Base-by-base conservation (phyloP, 805 yeast species). In the Saccharomycopsis babjevae region DNA sequence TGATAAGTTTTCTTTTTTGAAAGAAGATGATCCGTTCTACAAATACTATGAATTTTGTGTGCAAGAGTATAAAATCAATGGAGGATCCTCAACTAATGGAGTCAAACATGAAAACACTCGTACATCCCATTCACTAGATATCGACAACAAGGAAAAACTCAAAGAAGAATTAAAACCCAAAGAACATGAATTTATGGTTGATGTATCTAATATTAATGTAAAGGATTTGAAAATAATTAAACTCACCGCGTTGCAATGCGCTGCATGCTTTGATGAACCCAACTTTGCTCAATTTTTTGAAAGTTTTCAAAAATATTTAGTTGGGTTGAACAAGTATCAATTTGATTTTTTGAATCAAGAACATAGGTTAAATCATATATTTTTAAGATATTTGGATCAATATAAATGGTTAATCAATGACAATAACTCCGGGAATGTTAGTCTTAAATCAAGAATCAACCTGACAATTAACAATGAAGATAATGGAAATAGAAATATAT, bases 191-290 rank as follows among this genome's bases (percentile, higher is more conserved):
- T 69, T 59, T 75, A 73, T 52, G 71, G 70, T 58, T 65, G 61
- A 66, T 42, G 20, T 64, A 11, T 62, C 61, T 64, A 38, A 75
- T 89, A 2, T 82, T 93, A 63, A 59, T 0, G 68, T 79, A 0
- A 73, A 78, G 36, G 97, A 91, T 69, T 72, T 87, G 32, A 86
- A 86, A 32, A 76, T 87, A 11, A 79, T 93, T 52, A 87, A 88
- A 69, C 67, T 83, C 1, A 82, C 92, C 0, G 97, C 97, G 0
- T 77, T 82, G 59, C 83, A 80, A 67, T 82, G 82, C 1, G 88
- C 90, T 0, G 69, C 32, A 2, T 20, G 28, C 52, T 10, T 22
- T 22, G 52, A 46, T 76, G 18, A 84, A 88, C 67, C 89, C 89
- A 0, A 72, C 73, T 1, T 69, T 13, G 79, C 80, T 60, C 68